Percentiles rank a stretch among this genome's conserved stretches.
Evolutionary conservation across 257 asterid species (phyloP).

Genomic region (Rhazya stricta): DNA sequence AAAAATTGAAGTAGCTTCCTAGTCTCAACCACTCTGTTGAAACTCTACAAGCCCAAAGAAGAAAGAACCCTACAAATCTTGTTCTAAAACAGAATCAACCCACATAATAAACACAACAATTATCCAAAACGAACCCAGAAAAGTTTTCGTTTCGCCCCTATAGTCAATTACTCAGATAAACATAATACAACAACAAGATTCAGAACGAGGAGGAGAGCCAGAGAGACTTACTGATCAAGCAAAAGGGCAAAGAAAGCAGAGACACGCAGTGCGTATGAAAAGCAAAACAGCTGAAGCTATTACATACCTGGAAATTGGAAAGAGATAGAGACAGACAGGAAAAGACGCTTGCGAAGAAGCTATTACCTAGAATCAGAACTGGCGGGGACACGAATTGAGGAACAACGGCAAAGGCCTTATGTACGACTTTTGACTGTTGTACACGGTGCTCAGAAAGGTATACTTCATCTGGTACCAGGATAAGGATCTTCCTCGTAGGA

Average conservation of each 20-base stretch:
- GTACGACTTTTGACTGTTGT: background rate
- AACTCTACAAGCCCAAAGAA: background rate
- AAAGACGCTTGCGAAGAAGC: background rate
- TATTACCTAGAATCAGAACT: background rate
- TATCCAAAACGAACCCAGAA: background rate
- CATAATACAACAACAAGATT: background rate
- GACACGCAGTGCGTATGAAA: background rate
- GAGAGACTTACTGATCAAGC: conserved; percentile 10
- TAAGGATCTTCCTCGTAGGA: background rate
- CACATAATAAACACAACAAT: background rate
- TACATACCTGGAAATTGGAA: background rate
- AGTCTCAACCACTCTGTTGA: background rate
- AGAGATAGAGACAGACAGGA: too few relatives aligned
- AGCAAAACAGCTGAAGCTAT: background rate
- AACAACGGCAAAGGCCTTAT: too few relatives aligned
- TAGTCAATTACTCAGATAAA: background rate
- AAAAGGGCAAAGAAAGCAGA: background rate
- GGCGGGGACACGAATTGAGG: background rate
- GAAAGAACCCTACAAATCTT: background rate
- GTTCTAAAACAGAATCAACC: background rate
- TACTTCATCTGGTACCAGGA: background rate
- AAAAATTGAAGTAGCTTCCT: background rate
- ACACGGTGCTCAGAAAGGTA: background rate
- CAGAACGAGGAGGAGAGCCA: background rate
- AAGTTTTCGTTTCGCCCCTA: background rate